Conservation (phyloP, 2,329 filamentous ascomycete genomes). For the Dryadomyces sulphureus region DNA sequence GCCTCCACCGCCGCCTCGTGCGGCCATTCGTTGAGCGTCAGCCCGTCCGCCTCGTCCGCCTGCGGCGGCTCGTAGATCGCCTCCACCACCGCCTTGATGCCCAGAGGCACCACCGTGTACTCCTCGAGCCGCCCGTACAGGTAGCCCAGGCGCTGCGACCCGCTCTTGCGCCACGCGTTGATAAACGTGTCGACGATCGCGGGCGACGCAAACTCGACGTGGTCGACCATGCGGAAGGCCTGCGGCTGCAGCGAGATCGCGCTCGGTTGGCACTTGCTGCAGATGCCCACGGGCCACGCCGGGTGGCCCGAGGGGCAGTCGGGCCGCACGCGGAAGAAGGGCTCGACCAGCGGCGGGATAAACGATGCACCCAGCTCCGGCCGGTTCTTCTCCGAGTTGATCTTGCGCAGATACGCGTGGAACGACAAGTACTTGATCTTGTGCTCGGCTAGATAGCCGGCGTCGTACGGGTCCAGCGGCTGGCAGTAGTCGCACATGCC, state of each 20-base stretch:
- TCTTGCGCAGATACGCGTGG: conserved; percentile 84
- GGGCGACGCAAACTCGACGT: conserved; percentile 86
- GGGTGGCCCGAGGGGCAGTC: conserved; percentile 90
- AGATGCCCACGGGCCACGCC: conserved; percentile 90
- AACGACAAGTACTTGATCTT: conserved; percentile 99
- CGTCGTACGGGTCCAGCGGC: conserved; percentile 84
- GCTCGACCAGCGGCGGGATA: conserved; percentile 87
- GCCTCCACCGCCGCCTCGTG: conserved; percentile 71
- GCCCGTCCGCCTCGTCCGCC: conserved; percentile 72
- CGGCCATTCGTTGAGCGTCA: conserved; percentile 72
- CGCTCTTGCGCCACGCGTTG: conserved; percentile 80
- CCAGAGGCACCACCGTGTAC: conserved; percentile 83
- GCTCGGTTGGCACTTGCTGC: conserved; percentile 94
- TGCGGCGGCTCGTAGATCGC: conserved; percentile 96
- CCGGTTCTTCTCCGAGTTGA: conserved; percentile 93
- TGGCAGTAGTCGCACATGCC: conserved; percentile 99
- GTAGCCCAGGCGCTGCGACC: conserved; percentile 72
- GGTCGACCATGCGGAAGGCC: conserved; percentile 90
- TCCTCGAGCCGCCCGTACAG: conserved; percentile 84
- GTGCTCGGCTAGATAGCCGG: conserved; percentile 80
- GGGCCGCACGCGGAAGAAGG: conserved; percentile 75
- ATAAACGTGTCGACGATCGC: conserved; percentile 79
- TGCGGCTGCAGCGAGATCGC: conserved; percentile 93
- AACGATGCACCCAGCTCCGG: conserved; percentile 87
- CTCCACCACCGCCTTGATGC: conserved; percentile 89